Percentiles rank a stretch among this genome's conserved stretches.
Conservation (phyloP, 768 basidiomycete genomes). For the Lactarius vividus region DNA sequence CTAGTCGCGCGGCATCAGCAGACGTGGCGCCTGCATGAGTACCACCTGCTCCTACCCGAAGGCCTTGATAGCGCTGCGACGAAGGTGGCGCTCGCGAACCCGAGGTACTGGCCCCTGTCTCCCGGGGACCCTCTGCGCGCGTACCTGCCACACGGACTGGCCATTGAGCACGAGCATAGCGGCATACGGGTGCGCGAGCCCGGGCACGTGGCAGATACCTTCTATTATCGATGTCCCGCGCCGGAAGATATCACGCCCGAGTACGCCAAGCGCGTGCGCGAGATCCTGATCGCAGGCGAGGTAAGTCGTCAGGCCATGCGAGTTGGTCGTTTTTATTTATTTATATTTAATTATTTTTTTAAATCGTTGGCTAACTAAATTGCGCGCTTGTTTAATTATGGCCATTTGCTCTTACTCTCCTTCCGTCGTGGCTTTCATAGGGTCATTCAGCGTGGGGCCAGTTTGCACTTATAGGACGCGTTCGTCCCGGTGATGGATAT, state of each 20-base stretch:
- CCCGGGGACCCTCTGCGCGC: conserved; percentile 62
- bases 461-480: conserved; percentile 73
- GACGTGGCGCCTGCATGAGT: conserved; percentile 84
- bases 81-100: conserved; percentile 11
- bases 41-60: conserved; percentile 47
- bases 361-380: neutral
- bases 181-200: conserved; percentile 51
- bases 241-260: conserved; percentile 16
- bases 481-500: conserved; percentile 80
- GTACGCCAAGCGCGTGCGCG: conserved; percentile 39
- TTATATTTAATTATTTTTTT: neutral
- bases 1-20: conserved; percentile 82
- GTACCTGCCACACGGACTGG: conserved; percentile 54
- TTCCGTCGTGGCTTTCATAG: conserved; percentile 36
- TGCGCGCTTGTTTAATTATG: neutral
- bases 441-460: conserved; percentile 93
- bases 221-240: conserved; percentile 32
- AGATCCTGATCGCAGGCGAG: conserved; percentile 75
- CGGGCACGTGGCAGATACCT: conserved; percentile 31
- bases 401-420: neutral
- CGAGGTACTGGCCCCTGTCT: conserved; percentile 39
- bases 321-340: neutral
- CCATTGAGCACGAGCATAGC: conserved; percentile 46
- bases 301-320: conserved; percentile 36
- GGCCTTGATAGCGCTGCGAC: conserved; percentile 35